Base-by-base conservation (phyloP, 75 land plant genomes). In the Chamaecyparis obtusa region DNA sequence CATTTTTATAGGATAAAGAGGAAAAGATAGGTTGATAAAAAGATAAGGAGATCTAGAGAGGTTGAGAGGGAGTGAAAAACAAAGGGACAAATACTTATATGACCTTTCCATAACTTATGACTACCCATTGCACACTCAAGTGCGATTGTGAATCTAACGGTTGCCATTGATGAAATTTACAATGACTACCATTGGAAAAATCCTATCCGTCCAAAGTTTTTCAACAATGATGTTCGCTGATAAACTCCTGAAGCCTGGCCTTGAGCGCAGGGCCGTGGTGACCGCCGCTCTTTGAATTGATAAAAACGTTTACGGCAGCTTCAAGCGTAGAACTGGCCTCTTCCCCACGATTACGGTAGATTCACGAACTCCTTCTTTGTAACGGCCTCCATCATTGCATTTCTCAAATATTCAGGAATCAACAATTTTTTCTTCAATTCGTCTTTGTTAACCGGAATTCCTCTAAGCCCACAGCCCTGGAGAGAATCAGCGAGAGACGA, bases 221-320 rank as follows among this genome's bases (percentile, higher is more conserved):
- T n/a, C n/a, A n/a, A n/a, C n/a, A n/a, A n/a, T n/a, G n/a, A n/a
- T 94, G 90, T 72, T 89, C 87, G 19, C 93, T 86, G 86, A 96
- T 89, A 44, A 96, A 89, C 36, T 96, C 90, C 77, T 90, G 87
- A 27, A 97, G 91, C 57, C 90, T 78, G 32, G 74, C 85, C 81
- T 86, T 89, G 16, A 97, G 91, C 43, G 74, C 89, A 19, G 94
- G 93, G 13, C 99, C 99, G 37, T 92, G 91, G 9, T 94, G 91
- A 3, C 99, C 97, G 0, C 99, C 99, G 84, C 99, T 97, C 17
- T 87, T 89, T 10, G 99, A 91, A 56, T 97, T 97, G n/a, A 97
- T 86, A 55, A 97, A 95, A 5, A 95, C 92, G 14, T 96, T 89
- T 54, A 97, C 78, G 0, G 99, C 97, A 39, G 86, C 83, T 81